Evolutionary conservation across 169 alveolate genomes (phyloP).

Genomic region (Toxoplasma gondii): DNA sequence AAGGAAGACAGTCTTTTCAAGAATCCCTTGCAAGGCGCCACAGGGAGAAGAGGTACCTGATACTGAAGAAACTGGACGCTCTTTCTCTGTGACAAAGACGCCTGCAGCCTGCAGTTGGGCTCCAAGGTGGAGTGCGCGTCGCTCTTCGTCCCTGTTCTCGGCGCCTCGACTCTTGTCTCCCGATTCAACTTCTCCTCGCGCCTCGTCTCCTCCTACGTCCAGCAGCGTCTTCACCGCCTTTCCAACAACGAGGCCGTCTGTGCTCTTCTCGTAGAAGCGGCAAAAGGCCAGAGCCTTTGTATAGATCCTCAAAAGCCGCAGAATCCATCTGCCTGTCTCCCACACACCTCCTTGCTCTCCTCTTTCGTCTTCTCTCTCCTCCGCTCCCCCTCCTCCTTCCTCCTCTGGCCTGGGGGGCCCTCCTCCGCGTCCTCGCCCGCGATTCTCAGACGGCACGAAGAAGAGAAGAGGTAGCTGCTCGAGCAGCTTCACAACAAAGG

Average conservation of each 20-base stretch:
- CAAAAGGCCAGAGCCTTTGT: neutral
- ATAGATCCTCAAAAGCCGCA: neutral
- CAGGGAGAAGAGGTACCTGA: neutral
- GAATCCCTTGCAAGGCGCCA: neutral
- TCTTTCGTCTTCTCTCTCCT: neutral
- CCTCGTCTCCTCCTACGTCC: neutral
- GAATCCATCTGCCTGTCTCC: neutral
- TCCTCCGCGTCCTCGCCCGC: neutral
- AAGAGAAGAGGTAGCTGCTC: conserved; percentile 34
- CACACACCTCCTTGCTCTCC: neutral
- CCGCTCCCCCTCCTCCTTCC: neutral
- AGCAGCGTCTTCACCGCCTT: neutral
- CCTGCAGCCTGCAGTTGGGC: neutral
- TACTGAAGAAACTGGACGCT: neutral
- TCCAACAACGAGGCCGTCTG: neutral
- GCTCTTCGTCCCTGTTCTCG: neutral
- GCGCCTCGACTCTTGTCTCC: neutral
- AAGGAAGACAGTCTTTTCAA: neutral
- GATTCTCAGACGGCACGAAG: neutral
- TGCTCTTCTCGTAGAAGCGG: neutral
- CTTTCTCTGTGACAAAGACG: neutral
- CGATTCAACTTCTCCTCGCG: neutral
- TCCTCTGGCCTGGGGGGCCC: neutral
- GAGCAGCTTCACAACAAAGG: conserved; percentile 9
- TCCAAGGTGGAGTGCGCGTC: neutral